Evolutionary conservation across 176 grass and related monocot species (phyloP), one percentile per base, ranked within the genome.

Genomic region (Secale cereale): DNA sequence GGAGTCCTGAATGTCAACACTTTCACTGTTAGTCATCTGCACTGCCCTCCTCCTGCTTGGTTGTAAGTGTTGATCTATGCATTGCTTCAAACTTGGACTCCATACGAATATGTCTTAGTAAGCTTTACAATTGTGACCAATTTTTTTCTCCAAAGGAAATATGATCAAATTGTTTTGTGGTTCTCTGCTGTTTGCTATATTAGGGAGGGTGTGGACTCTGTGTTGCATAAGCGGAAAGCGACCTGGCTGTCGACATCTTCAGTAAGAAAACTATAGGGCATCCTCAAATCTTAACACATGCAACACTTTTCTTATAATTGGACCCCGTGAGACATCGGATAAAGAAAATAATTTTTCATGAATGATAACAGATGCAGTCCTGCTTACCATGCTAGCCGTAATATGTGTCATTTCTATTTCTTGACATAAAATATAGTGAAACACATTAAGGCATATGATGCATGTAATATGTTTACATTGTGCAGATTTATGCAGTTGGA

Each of bases 31-130:
- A 95, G 87, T 82, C 96, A 98, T 57, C 74, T 98, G 63, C 96
- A 98, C 60, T 98, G 96, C 78, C 93, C 95, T 79, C 95, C 96
- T 74, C 96, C 96, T 81, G 69, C 86, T 95, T 95, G 91, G 89
- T 70, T 94, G 95, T 98, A 91, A 94, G 92, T 94, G 88, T 76
- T 71, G n/a, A 22, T 48, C 39, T 33, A 73, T 36, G 15, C 20
- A 39, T 87, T 83, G 74, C 35, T 64, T 89, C 74, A 37, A 79
- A 22, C 3, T 19, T 80, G 29, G 64, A 43, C 45, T 40, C 30
- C 70, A 46, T 77, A 61, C 15, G 31, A 33, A 66, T 36, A 30
- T 29, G 27, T 86, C 52, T 74, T 50, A 29, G 33, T 65, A 78
- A 79, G 10, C 31, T 25, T 66, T 41, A 12, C 32, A 61, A 82